Evolutionary conservation across 139 green algal species (phyloP).

Genomic region (Chara braunii): DNA sequence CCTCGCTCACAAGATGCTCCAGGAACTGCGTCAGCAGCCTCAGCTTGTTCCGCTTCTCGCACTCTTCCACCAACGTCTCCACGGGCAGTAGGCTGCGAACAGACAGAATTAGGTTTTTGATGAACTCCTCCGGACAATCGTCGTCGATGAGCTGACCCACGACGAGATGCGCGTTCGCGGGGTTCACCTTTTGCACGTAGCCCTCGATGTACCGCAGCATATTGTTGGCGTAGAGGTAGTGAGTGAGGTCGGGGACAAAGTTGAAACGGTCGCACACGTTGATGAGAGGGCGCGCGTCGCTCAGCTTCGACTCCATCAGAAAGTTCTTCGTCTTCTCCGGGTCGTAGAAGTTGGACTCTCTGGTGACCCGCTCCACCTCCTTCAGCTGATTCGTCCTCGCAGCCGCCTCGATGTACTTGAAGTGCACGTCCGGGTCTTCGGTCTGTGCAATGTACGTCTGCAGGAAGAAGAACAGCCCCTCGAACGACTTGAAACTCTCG

Average conservation of each 20-base stretch:
- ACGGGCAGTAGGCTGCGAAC: constrained; percentile 84
- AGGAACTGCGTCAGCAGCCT: constrained; percentile 94
- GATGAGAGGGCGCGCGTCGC: constrained; percentile 93
- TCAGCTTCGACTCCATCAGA: constrained; percentile 98
- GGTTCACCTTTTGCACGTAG: constrained; percentile 95
- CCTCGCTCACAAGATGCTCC: constrained; percentile 95
- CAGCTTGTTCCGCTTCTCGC: constrained; percentile 80
- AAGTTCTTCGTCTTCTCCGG: constrained; percentile 85
- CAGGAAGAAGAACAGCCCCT: constrained; percentile 96
- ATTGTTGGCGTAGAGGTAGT: constrained; percentile 85
- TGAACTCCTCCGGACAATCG: constrained; percentile 89
- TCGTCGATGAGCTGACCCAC: constrained; percentile 92
- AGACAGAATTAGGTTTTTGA: constrained; percentile 96
- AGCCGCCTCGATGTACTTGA: constrained; percentile 99
- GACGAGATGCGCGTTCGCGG: constrained; percentile 57
- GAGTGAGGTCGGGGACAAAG: constrained; percentile 89
- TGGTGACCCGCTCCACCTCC: constrained; percentile 95
- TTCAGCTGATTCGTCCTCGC: constrained; percentile 69
- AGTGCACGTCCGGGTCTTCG: constrained; percentile 89
- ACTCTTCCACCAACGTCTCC: constrained; percentile 62
- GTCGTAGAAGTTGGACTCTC: constrained; percentile 83
- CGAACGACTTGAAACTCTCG: constrained; percentile 79
- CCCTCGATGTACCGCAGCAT: constrained; percentile 97
- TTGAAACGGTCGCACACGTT: constrained; percentile 98
- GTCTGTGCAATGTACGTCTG: constrained; percentile 79